Evolutionary conservation across 2,329 filamentous ascomycete species (phyloP).

Genomic region (Pseudophaeomoniella oleicola): DNA sequence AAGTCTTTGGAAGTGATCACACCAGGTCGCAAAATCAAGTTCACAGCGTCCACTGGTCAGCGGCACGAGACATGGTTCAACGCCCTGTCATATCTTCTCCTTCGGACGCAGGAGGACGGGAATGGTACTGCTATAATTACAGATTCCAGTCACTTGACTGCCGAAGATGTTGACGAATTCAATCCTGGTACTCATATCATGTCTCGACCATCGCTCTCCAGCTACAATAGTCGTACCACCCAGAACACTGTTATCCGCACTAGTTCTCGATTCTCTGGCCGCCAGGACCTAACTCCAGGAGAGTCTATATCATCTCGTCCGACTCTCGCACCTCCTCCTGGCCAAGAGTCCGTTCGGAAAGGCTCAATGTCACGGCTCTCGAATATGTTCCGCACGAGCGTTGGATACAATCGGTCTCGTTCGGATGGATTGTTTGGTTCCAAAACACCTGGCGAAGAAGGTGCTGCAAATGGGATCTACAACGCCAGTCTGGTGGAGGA

Average conservation of each 20-base stretch:
- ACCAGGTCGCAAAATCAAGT: conserved; percentile 77
- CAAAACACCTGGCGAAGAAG: neutral
- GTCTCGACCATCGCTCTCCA: conserved; percentile 52
- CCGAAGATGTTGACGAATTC: conserved; percentile 60
- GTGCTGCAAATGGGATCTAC: conserved; percentile 18
- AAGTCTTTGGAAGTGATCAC: conserved; percentile 88
- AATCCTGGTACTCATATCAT: conserved; percentile 50
- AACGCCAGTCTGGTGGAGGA: conserved; percentile 20
- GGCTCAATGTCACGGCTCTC: conserved; percentile 32
- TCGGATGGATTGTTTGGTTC: neutral
- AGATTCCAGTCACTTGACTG: conserved; percentile 40
- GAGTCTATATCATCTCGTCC: conserved; percentile 20
- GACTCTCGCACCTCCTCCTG: conserved; percentile 16
- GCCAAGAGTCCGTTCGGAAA: conserved; percentile 12
- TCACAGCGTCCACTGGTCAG: conserved; percentile 86
- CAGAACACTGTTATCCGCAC: conserved; percentile 47
- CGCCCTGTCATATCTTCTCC: conserved; percentile 78
- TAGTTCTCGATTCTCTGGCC: conserved; percentile 22
- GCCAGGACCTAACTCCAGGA: conserved; percentile 19
- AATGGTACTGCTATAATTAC: conserved; percentile 33
- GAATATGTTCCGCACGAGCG: conserved; percentile 22
- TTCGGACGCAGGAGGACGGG: conserved; percentile 48
- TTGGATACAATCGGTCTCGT: conserved; percentile 1
- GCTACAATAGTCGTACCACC: conserved; percentile 62
- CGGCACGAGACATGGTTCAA: conserved; percentile 99